Evolutionary conservation across 1,139 yeast genomes (phyloP), one percentile per base, ranked within the genome.

Genomic region (Geotrichum phurueaensis): DNA sequence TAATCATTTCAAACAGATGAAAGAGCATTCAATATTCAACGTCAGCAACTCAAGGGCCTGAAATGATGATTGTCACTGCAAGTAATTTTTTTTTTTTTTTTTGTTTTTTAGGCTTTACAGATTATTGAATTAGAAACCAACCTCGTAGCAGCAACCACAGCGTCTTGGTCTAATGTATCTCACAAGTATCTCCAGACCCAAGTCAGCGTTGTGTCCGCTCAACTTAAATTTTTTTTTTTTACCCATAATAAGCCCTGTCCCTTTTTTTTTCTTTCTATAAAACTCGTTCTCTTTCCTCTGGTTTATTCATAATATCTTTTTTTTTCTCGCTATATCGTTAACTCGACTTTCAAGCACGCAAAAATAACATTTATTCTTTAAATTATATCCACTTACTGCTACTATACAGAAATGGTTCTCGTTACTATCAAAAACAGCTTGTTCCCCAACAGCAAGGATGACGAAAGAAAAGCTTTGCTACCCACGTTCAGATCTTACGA

Each of bases 341-440:
- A 25, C 27, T 25, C 27, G 27, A 3, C 27, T n/a, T n/a, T n/a
- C n/a, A n/a, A n/a, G 27, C 27, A 25, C 27, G 27, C 6, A 3
- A 25, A 25, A 25, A 39, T 39, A 13, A 39, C 2, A 15, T 39
- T 13, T 13, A 39, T 2, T 39, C n/a, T n/a, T n/a, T n/a, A n/a
- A n/a, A n/a, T n/a, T n/a, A n/a, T n/a, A n/a, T n/a, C n/a, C n/a
- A 25, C 6, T 25, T 25, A 25, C 27, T 25, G 3, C 6, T 6
- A 25, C 27, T 25, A 6, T n/a, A 12, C 45, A 39, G 66, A 27
- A 49, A 72, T 72, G 74, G 73, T 71, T 15, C 65, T 74, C 13
- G 76, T 73, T 13, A 65, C 69, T 27, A 54, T 74, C 23, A 74
- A 74, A 63, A 72, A 71, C 60, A 63, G 70, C 55, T 45, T 74